Evolutionary conservation across 2,329 filamentous ascomycete species (phyloP), one percentile per base, ranked within the genome.

Genomic region (Fusarium setosum): DNA sequence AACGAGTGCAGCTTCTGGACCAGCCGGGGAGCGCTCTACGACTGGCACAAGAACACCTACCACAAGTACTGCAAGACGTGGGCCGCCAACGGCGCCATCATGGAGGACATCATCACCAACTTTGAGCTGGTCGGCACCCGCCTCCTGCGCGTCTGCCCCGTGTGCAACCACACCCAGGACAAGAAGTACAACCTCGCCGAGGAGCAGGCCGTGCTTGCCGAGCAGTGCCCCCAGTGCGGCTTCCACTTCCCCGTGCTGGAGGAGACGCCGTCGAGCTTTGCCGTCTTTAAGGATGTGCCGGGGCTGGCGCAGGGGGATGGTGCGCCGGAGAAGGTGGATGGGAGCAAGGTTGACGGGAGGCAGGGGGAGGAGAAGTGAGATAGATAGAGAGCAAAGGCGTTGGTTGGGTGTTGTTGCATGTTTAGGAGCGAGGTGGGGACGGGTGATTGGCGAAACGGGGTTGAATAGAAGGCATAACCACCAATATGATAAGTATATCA

Each of bases 1-100:
- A 67, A 69, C 12, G 48, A 69, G 34, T 69, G 60, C 29, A 69
- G 48, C 24, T 60, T 67, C 32, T 69, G 51, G 60, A 69, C 66
- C 0, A 67, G 60, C 15, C 52, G 51, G 5, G 60, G 63, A 0
- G 54, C 63, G 1, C 44, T 67, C 2, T 65, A 67, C 12, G 37
- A 62, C 35, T 69, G 56, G 49, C 56, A 69, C 11, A 69, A 60
- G 40, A 65, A 58, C 10, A 69, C 48, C 1, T 69, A 69, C 26
- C 42, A 65, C 18, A 67, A 67, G 26, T 42, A 67, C 56, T 67
- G 49, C 34, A 65, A 69, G 31, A 13, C 55, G 8, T 67, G 45
- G 56, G 63, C 63, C 0, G 60, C 42, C 0, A 67, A 67, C 10
- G 57, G 60, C 3, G 66, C 56, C 32, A 69, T 69, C 12, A 65